A percentile compares a stretch with the other conserved stretches of the same genome.
These are phyloP conservation scores for Debaryomycetaceae sp. DNA, from an alignment of 1,139 yeast genomes.

Conservation along the genomic window DNA sequence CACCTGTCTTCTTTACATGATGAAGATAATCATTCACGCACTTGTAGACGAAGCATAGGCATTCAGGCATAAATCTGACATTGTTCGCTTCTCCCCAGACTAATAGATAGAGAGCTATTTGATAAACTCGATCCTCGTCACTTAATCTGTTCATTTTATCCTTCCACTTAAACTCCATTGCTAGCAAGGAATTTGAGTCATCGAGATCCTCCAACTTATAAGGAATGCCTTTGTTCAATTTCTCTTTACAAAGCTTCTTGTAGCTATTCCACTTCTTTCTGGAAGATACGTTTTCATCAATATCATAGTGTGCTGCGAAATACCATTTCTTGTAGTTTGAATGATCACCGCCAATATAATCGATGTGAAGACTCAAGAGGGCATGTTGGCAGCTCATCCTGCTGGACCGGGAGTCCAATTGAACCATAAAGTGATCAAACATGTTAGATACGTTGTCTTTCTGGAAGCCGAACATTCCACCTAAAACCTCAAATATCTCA, in stretches of 20 bases:
- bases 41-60: conserved; percentile 36
- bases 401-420: conserved; percentile 39
- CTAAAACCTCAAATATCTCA: conserved; percentile 18
- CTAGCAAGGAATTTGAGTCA: conserved; percentile 14
- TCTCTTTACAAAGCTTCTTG: conserved; percentile 6
- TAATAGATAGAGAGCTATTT: conserved; percentile 31
- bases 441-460: conserved; percentile 33
- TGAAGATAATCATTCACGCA: conserved; percentile 24
- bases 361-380: conserved; percentile 34
- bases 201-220: conserved; percentile 13
- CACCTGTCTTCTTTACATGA: neutral
- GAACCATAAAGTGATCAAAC: conserved; percentile 36
- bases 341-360: conserved; percentile 40
- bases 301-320: conserved; percentile 28
- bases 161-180: conserved; percentile 23
- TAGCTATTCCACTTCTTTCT: conserved; percentile 11
- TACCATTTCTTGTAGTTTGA: conserved; percentile 44
- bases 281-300: conserved; percentile 14
- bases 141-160: conserved; percentile 15
- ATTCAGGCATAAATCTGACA: conserved; percentile 41
- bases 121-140: conserved; percentile 22
- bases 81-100: conserved; percentile 47
- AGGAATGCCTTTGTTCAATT: conserved; percentile 5
- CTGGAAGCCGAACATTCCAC: conserved; percentile 31
- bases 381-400: conserved; percentile 35